phyloP scores from a whole-genome alignment of 2,329 filamentous ascomycete species.

The Penicillium decumbens region DNA sequence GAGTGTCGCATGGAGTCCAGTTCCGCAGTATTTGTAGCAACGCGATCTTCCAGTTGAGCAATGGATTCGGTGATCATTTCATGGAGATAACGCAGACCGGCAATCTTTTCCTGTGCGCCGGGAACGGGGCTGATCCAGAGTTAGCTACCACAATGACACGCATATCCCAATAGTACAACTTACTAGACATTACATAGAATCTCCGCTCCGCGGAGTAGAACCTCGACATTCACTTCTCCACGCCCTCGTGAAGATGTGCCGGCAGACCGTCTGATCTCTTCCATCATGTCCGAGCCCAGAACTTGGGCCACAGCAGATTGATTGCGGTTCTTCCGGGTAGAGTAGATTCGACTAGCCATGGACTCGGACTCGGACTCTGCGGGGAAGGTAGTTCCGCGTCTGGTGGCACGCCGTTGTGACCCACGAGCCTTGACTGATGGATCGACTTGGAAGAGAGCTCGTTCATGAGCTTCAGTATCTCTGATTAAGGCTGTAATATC shows the following conservation, averaged over 20 bases:
- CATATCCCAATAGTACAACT: constrained; percentile 24
- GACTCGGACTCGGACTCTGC: constrained; percentile 37
- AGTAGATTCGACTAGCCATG: constrained; percentile 45
- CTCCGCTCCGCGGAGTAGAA: constrained; percentile 79
- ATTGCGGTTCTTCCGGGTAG: constrained; percentile 59
- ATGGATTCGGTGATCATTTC: constrained; percentile 68
- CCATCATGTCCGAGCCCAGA: constrained; percentile 79
- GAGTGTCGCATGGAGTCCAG: constrained; percentile 65
- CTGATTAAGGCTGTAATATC: constrained; percentile 94
- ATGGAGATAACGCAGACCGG: constrained; percentile 65
- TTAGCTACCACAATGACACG: constrained; percentile 11
- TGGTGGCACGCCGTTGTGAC: constrained; percentile 44
- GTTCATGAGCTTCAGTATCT: constrained; percentile 90
- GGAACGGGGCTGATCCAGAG: constrained; percentile 59
- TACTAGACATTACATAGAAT: constrained; percentile 84
- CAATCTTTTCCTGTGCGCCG: constrained; percentile 72
- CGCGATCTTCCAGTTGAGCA: constrained; percentile 72
- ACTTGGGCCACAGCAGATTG: constrained; percentile 82
- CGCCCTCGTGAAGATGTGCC: constrained; percentile 52
- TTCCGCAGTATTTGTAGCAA: constrained; percentile 69
- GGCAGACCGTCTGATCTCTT: constrained; percentile 63
- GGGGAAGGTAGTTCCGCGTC: constrained; percentile 50
- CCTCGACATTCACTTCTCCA: constrained; percentile 78
- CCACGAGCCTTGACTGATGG: constrained; percentile 55
- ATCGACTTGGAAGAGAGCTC: constrained; percentile 88